Evolutionary conservation across 768 basidiomycete genomes (phyloP).

Genomic region (Gloeopeniophorella convolvens): DNA sequence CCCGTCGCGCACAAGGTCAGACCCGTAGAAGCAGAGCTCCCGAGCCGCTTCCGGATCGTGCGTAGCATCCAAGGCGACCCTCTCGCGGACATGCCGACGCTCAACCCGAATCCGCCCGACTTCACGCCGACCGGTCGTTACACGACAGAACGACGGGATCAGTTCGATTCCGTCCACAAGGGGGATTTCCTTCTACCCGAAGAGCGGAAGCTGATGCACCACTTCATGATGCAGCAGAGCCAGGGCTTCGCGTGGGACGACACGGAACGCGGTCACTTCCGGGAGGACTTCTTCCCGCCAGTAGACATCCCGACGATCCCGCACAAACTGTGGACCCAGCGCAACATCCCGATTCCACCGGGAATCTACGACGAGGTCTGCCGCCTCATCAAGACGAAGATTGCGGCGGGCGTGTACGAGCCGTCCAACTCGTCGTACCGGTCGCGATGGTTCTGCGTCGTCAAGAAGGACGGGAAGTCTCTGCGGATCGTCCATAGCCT

Average conservation of each 20-base stretch:
- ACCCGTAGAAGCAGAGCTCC: conserved; percentile 23
- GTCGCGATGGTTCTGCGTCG: conserved; percentile 35
- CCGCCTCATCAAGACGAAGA: background rate
- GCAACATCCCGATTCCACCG: conserved; percentile 3
- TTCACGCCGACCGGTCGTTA: background rate
- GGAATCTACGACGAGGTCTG: background rate
- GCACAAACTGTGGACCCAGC: background rate
- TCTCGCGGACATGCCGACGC: conserved; percentile 22
- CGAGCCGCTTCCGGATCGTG: conserved; percentile 24
- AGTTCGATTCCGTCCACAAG: background rate
- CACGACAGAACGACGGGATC: background rate
- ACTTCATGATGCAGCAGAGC: background rate
- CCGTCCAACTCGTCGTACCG: conserved; percentile 34
- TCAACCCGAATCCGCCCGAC: conserved; percentile 17
- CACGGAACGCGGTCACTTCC: background rate
- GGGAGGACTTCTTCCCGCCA: background rate
- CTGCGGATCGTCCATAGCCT: conserved; percentile 24
- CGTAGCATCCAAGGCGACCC: conserved; percentile 27
- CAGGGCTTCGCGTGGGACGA: background rate
- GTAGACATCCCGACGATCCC: background rate
- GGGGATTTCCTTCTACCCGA: background rate
- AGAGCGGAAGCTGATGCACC: background rate
- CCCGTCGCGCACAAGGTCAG: conserved; percentile 26
- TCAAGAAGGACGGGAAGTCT: conserved; percentile 24
- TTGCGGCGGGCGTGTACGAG: conserved; percentile 37